A percentile compares a stretch with the other conserved stretches of the same genome.
These are phyloP conservation scores for Jamesozyma lodderae DNA, from an alignment of 805 yeast genomes.

Conservation along the genomic window DNA sequence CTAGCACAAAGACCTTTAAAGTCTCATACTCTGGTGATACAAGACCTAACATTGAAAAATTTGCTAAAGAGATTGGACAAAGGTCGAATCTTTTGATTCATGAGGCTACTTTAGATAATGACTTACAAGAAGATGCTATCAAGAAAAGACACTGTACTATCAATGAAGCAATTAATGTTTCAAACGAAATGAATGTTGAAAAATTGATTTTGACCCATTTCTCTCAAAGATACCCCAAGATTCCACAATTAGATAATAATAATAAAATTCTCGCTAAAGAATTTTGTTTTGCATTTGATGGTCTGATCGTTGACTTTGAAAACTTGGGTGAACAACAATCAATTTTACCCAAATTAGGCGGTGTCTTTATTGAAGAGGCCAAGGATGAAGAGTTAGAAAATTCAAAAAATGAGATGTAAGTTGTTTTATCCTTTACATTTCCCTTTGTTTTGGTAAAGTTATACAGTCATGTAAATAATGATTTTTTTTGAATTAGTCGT, in stretches of 20 bases:
- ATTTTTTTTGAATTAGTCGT: no score
- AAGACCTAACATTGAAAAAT: slow-evolving; percentile 57
- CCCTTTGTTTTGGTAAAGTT: no score
- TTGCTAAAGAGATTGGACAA: slow-evolving; percentile 53
- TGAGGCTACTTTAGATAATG: slow-evolving; percentile 88
- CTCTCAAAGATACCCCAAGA: slow-evolving; percentile 74
- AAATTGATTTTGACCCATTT: slow-evolving; percentile 80
- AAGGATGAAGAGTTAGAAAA: slow-evolving; percentile 16
- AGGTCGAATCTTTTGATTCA: slow-evolving; percentile 72
- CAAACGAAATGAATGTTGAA: slow-evolving; percentile 60
- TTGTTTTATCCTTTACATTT: no score
- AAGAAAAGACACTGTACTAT: slow-evolving; percentile 82
- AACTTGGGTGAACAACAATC: slow-evolving; percentile 35
- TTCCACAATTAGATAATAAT: slow-evolving; percentile 34
- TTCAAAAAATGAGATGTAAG: no score
- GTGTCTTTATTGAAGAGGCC: slow-evolving; percentile 26
- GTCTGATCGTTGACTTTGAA: slow-evolving; percentile 43
- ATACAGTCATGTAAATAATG: no score
- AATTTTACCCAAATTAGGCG: slow-evolving; percentile 23
- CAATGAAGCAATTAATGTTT: slow-evolving; percentile 71
- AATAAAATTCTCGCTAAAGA: slow-evolving; percentile 24
- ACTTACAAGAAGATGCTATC: slow-evolving; percentile 64
- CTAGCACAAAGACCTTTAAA: slow-evolving; percentile 38
- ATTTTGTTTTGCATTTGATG: slow-evolving; percentile 54
- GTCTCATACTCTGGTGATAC: slow-evolving; percentile 93